Percentiles rank a stretch among this genome's conserved stretches.
Conservation (phyloP, 176 grass and related monocot species). For the Carex kokanica region DNA sequence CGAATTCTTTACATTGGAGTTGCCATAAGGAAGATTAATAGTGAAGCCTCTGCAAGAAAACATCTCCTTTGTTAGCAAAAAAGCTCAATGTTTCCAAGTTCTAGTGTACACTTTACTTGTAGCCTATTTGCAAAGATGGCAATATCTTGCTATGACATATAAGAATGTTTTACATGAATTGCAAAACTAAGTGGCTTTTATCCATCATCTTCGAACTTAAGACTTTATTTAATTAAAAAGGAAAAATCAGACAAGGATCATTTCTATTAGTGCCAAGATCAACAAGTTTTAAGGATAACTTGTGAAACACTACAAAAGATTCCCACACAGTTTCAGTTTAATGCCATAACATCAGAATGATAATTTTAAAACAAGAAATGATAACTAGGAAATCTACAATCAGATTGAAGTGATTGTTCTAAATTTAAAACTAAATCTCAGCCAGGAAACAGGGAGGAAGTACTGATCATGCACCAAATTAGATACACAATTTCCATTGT, state of each 20-base stretch:
- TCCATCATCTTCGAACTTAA: not conserved
- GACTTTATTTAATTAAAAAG: not conserved
- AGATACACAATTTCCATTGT: not conserved
- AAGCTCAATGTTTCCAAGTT: not conserved
- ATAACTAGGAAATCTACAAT: not conserved
- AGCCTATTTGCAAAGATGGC: not conserved
- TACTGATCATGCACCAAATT: not conserved
- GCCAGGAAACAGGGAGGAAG: not conserved
- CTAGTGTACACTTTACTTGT: not conserved
- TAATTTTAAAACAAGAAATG: not conserved
- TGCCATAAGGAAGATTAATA: not conserved
- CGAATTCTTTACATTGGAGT: not conserved
- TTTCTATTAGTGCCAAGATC: not conserved
- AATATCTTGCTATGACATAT: not conserved
- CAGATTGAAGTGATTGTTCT: not conserved
- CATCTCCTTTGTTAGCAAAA: slow-evolving; percentile 8
- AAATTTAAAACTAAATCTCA: not conserved
- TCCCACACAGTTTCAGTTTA: not conserved
- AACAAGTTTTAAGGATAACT: not conserved
- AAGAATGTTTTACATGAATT: slow-evolving; percentile 10
- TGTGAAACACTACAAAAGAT: not conserved
- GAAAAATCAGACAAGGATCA: not conserved
- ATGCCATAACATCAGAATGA: not conserved
- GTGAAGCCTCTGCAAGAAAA: slow-evolving; percentile 7
- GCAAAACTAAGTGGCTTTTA: not conserved